Evolutionary conservation across 1,284 basidiomycete species (phyloP).

Genomic region (Vanrija pseudolonga): DNA sequence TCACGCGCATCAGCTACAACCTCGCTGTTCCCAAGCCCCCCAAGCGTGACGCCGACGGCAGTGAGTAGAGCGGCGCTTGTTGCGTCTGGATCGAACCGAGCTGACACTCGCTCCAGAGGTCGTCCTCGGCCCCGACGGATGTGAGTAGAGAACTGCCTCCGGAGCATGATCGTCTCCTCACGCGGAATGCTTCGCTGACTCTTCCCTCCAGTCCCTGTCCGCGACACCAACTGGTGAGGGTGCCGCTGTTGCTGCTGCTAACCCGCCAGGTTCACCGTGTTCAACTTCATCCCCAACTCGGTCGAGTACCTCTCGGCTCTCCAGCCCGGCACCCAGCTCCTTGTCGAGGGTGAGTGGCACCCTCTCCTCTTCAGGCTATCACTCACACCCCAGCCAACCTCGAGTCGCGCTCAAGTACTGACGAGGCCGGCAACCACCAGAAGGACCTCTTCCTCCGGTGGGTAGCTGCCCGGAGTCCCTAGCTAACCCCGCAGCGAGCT

Average conservation of each 20-base stretch:
- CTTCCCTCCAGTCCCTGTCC: slow-evolving; percentile 16
- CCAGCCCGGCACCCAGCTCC: slow-evolving; percentile 30
- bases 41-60: slow-evolving; percentile 33
- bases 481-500: slow-evolving; percentile 12
- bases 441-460: slow-evolving; percentile 21
- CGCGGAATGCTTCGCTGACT: slow-evolving; percentile 6
- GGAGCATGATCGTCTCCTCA: background rate
- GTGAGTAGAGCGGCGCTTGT: slow-evolving; percentile 19
- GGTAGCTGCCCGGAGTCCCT: background rate
- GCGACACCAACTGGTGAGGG: slow-evolving; percentile 25
- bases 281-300: slow-evolving; percentile 34
- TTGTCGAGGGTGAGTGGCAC: slow-evolving; percentile 34
- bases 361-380: background rate
- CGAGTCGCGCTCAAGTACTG: slow-evolving; percentile 11
- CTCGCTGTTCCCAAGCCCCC: slow-evolving; percentile 31
- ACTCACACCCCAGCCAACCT: slow-evolving; percentile 13
- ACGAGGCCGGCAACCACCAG: slow-evolving; percentile 10
- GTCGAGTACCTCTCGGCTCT: slow-evolving; percentile 25
- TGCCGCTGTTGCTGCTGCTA: background rate
- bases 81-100: too few relatives aligned
- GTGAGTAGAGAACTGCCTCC: slow-evolving; percentile 12
- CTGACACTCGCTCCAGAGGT: slow-evolving; percentile 9
- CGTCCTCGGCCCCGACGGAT: slow-evolving; percentile 27
- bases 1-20: slow-evolving; percentile 22
- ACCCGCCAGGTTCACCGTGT: slow-evolving; percentile 37